Evolutionary conservation across 305 asterid species (phyloP).

Genomic region (Euphrasia arctica): DNA sequence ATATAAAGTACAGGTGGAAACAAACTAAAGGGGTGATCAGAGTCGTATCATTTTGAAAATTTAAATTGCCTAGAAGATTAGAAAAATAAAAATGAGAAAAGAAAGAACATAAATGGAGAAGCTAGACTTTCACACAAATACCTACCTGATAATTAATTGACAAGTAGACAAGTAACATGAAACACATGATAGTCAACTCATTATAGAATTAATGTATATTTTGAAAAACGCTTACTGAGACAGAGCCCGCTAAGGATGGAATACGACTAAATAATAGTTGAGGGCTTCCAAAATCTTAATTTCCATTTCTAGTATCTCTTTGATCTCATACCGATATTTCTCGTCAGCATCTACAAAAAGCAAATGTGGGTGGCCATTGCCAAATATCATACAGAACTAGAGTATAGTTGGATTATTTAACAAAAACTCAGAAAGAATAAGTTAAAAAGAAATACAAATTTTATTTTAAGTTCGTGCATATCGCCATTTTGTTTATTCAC

Average conservation of each 20-base stretch:
- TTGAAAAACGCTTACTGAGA: constrained; percentile 56
- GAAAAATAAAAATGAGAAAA: too few species aligned
- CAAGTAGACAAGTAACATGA: background rate
- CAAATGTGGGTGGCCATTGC: constrained; percentile 20
- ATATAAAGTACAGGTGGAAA: too few species aligned
- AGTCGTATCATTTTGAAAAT: too few species aligned
- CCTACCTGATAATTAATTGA: background rate
- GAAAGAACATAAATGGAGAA: background rate
- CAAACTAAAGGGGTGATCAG: too few species aligned
- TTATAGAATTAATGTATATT: constrained; percentile 7
- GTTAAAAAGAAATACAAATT: too few species aligned
- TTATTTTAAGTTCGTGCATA: too few species aligned
- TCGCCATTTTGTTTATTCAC: too few species aligned
- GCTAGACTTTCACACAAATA: background rate
- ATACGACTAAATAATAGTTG: constrained; percentile 80
- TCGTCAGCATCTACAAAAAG: constrained; percentile 68
- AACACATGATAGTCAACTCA: background rate
- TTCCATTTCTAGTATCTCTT: constrained; percentile 96
- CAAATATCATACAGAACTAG: constrained; percentile 22
- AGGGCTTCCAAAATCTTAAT: constrained; percentile 96
- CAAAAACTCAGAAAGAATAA: too few species aligned
- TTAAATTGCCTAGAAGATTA: too few species aligned
- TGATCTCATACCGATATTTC: constrained; percentile 72
- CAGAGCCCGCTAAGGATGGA: constrained; percentile 84
- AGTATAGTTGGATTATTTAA: background rate